Base-by-base conservation (phyloP, 805 yeast species). In the Yarrowia sp. region DNA sequence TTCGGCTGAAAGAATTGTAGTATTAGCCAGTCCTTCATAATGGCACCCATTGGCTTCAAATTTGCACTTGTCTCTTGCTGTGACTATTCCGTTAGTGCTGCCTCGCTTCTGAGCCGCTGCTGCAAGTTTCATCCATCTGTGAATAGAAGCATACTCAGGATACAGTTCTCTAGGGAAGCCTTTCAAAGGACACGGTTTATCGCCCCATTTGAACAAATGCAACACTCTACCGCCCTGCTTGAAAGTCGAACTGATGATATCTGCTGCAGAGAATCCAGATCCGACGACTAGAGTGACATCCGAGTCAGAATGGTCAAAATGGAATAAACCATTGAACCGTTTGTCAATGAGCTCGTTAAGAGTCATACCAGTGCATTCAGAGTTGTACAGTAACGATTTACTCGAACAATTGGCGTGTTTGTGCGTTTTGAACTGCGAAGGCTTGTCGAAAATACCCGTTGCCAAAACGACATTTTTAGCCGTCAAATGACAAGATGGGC, bases 201-300 rank as follows among this genome's bases (percentile, higher is more conserved):
- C 58, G 31, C 66, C 67, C 75, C 76, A 73, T 38, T 70, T 67
- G 67, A 64, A 74, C n/a, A 74, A 55, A 47, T 74, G 76, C 7
- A 71, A 44, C 4, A 70, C 67, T 8, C 51, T 18, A 14, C 45
- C 45, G 18, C 63, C 51, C 3, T 65, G 51, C 5, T 43, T 31
- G 64, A 66, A 58, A 4, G 64, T 65, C 11, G 64, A 58, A 11
- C 68, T 53, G n/a, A 74, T 67, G 4, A 74, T 73, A 32, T 74
- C 77, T 1, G 77, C 77, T 1, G 77, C 77, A 4, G 75, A 70
- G 38, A 74, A 72, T 0, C 77, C 77, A 1, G 76, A 69, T 1
- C 77, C 77, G 14, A 74, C 51, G 8, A 58, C 64, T n/a, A 58
- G 51, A 1, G 64, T 43, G n/a, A 36, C 33, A 8, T 32, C 35